Base-by-base conservation (phyloP, 2,329 filamentous ascomycete species). In the Ophiostoma himal-ulmi region DNA sequence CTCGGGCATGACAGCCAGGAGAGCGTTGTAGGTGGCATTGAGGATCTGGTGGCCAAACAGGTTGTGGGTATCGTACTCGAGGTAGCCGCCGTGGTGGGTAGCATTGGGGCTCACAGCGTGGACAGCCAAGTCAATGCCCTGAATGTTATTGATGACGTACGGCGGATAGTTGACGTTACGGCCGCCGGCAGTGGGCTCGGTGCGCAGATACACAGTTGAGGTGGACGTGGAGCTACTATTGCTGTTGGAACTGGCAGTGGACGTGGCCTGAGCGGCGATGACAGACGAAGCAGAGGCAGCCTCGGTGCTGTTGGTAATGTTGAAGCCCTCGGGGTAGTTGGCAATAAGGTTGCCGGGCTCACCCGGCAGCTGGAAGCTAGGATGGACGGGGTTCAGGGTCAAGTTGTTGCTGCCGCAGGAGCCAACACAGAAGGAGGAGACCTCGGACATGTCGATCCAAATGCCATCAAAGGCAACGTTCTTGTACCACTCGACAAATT, bases 61-160 rank as follows among this genome's bases (percentile, higher is more conserved):
- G 76, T 92, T 95, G 82, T 96, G 93, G 36, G 92, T 76, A 76
- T 96, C 92, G 76, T 96, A 96, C 77, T 96, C 90, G 57, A 86
- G 78, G 0, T 87, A 82, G 4, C 91, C 91, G 74, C 92, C 90
- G 65, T 86, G 82, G 76, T 95, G 91, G 2, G 90, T 93, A 0
- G 92, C 89, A 75, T 95, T 93, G 0, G 91, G 91, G 72, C 87
- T 88, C 36, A 94, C 84, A 1, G 91, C 91, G 75, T 92, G 88
- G 1, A 89, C 88, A 20, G 87, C 89, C 30, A 94, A 83, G 75
- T 92, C 90, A 20, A 17, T 48, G 20, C 90, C 91, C 62, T 91
- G 84, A 57, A 88, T 85, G 77, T 94, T 86, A 77, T 93, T 88
- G 76, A 94, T 89, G 6, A 88, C 86, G 75, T 94, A 95, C 2